Base-by-base conservation (phyloP, 257 asterid genomes). In the Ballota nigra region DNA sequence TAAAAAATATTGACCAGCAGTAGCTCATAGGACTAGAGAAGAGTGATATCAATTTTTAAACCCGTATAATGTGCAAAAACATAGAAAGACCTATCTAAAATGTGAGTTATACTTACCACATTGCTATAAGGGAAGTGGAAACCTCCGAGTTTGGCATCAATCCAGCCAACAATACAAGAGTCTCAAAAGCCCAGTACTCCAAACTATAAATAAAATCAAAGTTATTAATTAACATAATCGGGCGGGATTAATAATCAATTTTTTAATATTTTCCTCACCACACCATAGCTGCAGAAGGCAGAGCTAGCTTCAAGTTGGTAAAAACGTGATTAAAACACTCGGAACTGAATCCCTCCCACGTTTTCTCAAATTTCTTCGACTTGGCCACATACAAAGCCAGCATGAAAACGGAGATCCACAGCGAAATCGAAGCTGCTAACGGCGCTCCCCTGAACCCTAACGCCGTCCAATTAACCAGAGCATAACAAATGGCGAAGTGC, bases 151-250 rank as follows among this genome's bases (percentile, higher is more conserved):
- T 65, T 19, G 96, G 97, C 99, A 94, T 85, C 73, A 91, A 60
- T 38, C 99, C 97, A 0, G 97, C 95, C 77, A 91, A 71, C 59
- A 94, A 68, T 43, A 94, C 99, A 23, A 91, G 95, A 69, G 83
- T 63, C 89, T 94, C 99, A 52, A 88, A 89, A 63, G 97, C 97
- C 91, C 97, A 89, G 24, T 79, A 84, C 73, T 94, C 97, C 84
- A 94, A 69, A 70, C 98, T 94, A 88, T 49, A 5, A 5, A 33
- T 5, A 33, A 4, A 9, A 33, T 15, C 10, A 40, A 40, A 1
- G n/a, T 0, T 10, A 9, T 4, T 40, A 10, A 40, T 40, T 40
- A 40, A 40, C n/a, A 9, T 40, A 40, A 40, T 40, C 15, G 4
- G 15, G 47, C 47, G 15, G 13, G 47, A 40, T 12, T 12, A 13